Evolutionary conservation across 352 stramenopile species (phyloP), one percentile per base, ranked within the genome.

Genomic region (Phytophthora cactorum): DNA sequence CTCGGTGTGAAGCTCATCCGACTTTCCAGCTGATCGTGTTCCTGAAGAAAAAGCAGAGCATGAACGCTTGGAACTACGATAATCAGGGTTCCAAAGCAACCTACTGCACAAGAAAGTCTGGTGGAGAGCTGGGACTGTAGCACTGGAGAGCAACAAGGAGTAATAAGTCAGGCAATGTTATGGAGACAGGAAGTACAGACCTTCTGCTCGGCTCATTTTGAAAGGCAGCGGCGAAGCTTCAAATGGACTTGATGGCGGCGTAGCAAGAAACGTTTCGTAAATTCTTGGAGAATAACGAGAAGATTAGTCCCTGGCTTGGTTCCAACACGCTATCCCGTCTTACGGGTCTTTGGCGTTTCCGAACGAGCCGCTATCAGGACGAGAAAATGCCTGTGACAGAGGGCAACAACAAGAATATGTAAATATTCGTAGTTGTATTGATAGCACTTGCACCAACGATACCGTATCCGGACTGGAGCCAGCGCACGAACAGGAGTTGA

Each of bases 151-250:
- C 49, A 59, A 46, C 14, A 59, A 59, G 29, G 11, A 27, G 14
- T 32, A 5, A 34, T 28, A 55, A 47, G 15, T 27, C 8, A 43
- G 6, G 2, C 15, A 50, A 59, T 32, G 51, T 58, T 8, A 47
- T 2, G 5, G 12, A 41, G 31, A 36, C 8, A 57, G 0, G 12
- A 71, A 51, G 5, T 15, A 62, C 41, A 63, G 52, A 75, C 71
- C 71, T 68, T 75, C 66, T 8, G 66, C 44, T 27, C 71, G 71
- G 54, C 66, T 78, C 71, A 78, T 78, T 69, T 64, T 55, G 28
- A 78, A 78, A 10, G 59, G 56, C 38, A 71, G 31, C 5, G 71
- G 67, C 28, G 62, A 73, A 15, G 28, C 57, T 11, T 58, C 36
- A 28, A 51, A 41, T 68, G 54, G 36, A 44, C 58, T 71, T 39